phyloP scores from a whole-genome alignment of 2,329 filamentous ascomycete genomes.

The Spiromastix sp. region DNA sequence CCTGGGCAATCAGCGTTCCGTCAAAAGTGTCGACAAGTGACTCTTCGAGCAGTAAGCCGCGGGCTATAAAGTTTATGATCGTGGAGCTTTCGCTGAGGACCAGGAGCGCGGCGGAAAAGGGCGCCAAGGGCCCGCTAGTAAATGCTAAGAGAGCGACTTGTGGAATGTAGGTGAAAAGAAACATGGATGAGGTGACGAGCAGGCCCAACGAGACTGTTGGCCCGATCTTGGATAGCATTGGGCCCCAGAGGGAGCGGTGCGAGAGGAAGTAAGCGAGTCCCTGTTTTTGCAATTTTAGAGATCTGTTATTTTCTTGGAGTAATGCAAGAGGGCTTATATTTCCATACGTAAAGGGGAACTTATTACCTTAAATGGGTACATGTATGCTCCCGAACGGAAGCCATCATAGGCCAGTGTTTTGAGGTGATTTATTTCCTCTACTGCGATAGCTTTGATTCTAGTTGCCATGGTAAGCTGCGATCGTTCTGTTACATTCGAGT shows the following conservation, averaged over 20 bases:
- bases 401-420: conserved; percentile 56
- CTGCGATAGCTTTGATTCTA: conserved; percentile 46
- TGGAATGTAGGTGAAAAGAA: conserved; percentile 74
- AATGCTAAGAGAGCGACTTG: conserved; percentile 75
- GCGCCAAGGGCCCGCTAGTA: conserved; percentile 66
- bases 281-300: too few species aligned
- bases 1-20: conserved; percentile 49
- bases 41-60: conserved; percentile 66
- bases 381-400: conserved; percentile 64
- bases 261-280: conserved; percentile 51
- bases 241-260: conserved; percentile 49
- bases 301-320: conserved; percentile 6
- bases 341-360: neutral
- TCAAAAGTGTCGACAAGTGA: conserved; percentile 85
- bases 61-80: conserved; percentile 43
- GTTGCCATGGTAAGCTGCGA: conserved; percentile 32
- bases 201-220: conserved; percentile 60
- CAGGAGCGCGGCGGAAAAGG: conserved; percentile 50
- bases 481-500: too few species aligned
- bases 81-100: conserved; percentile 47
- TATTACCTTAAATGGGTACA: conserved; percentile 64
- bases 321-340: neutral
- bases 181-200: conserved; percentile 69
- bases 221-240: conserved; percentile 45
- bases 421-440: conserved; percentile 62